Evolutionary conservation across 1,284 basidiomycete genomes (phyloP).

Genomic region (Omphalotus olearius): DNA sequence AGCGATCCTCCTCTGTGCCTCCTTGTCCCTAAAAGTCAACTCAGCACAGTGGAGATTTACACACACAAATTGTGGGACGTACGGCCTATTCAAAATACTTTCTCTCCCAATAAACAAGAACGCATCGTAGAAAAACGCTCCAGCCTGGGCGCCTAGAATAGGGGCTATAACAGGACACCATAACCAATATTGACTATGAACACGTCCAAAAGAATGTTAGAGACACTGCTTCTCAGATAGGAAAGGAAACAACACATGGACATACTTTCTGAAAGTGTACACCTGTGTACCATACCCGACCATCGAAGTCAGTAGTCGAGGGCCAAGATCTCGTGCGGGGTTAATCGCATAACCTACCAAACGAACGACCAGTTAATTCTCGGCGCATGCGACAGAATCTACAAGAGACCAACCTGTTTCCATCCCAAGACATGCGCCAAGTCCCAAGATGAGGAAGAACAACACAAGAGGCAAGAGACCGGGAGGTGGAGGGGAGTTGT

Average conservation of each 20-base stretch:
- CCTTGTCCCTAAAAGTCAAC: neutral
- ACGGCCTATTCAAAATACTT: constrained; percentile 10
- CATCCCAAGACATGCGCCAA: constrained; percentile 44
- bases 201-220: constrained; percentile 1
- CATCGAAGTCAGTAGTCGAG: constrained; percentile 47
- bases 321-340: constrained; percentile 54
- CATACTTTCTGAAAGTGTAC: constrained; percentile 35
- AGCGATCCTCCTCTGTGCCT: constrained; percentile 6
- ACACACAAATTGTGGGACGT: neutral
- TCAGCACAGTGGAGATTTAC: neutral
- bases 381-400: neutral
- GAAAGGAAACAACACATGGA: constrained; percentile 13
- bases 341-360: constrained; percentile 46
- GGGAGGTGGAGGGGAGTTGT: constrained; percentile 37
- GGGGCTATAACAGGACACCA: constrained; percentile 68
- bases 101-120: constrained; percentile 52
- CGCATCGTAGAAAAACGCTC: constrained; percentile 48
- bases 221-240: neutral
- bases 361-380: neutral
- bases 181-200: constrained; percentile 63
- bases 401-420: constrained; percentile 34
- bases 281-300: constrained; percentile 45
- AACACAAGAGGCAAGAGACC: constrained; percentile 43
- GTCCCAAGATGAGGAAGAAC: constrained; percentile 44
- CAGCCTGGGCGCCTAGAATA: constrained; percentile 50